These are phyloP conservation scores for Cicer chorassanicum DNA, from an alignment of 306 rosid species.

Conservation along the genomic window DNA sequence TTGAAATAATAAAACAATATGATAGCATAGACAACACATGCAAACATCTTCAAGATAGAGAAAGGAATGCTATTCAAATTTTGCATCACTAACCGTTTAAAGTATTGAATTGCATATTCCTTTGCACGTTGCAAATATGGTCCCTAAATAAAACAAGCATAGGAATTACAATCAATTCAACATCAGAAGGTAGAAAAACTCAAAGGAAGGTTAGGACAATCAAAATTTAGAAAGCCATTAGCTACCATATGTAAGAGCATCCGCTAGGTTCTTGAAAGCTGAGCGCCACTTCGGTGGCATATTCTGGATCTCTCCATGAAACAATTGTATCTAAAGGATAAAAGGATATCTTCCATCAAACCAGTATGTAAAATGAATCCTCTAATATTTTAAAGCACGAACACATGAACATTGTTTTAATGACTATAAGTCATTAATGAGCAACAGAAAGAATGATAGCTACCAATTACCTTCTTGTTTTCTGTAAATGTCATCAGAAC, in stretches of 20 bases:
- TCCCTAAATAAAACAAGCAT: constrained; percentile 67
- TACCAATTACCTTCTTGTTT: constrained; percentile 87
- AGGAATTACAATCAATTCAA: constrained; percentile 40
- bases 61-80: constrained; percentile 17
- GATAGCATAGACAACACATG: constrained; percentile 7
- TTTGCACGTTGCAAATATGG: constrained; percentile 81
- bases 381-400: constrained; percentile 18
- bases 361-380: constrained; percentile 12
- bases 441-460: constrained; percentile 4
- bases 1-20: constrained; percentile 5
- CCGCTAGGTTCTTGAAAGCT: constrained; percentile 93
- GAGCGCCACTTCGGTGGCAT: constrained; percentile 79
- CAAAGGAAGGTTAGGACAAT: not conserved
- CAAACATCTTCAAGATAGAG: not conserved
- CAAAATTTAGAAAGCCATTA: constrained; percentile 19
- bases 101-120: constrained; percentile 79
- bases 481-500: constrained; percentile 79
- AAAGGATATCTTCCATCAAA: constrained; percentile 24
- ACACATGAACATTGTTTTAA: not conserved
- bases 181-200: constrained; percentile 31
- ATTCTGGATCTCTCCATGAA: constrained; percentile 95
- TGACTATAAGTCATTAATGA: constrained; percentile 1
- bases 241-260: constrained; percentile 85
- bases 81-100: constrained; percentile 71
- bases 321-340: constrained; percentile 73